These are phyloP conservation scores for Cicer yamashitae DNA, from an alignment of 306 rosid species.

Conservation along the genomic window DNA sequence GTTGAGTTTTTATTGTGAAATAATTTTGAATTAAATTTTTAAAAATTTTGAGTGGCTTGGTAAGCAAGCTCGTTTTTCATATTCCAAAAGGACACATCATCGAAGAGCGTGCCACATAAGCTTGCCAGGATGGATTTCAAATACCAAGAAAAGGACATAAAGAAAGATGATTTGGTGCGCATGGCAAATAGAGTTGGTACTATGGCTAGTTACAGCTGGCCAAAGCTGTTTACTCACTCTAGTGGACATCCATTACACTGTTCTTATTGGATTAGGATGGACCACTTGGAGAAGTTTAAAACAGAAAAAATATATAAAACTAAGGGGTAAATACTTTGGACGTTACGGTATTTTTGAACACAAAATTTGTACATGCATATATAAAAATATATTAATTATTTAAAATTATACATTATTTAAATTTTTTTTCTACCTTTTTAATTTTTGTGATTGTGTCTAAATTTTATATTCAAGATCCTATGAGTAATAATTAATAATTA, in stretches of 20 bases:
- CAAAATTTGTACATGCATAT: too few relatives aligned
- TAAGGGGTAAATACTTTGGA: too few relatives aligned
- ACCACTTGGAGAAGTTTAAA: neutral
- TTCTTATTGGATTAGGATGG: neutral
- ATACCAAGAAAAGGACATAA: conserved; percentile 33
- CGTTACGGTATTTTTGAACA: too few relatives aligned
- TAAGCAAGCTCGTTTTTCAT: conserved; percentile 40
- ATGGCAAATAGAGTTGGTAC: conserved; percentile 52
- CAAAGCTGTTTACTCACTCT: conserved; percentile 41
- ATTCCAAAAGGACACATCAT: conserved; percentile 50
- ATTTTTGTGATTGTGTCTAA: too few relatives aligned
- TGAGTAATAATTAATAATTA: too few relatives aligned
- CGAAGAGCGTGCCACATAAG: conserved; percentile 50
- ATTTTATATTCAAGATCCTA: too few relatives aligned
- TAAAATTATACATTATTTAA: too few relatives aligned
- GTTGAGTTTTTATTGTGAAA: conserved; percentile 62
- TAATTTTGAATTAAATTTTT: conserved; percentile 1
- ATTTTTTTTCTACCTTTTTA: too few relatives aligned
- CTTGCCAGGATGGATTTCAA: conserved; percentile 58
- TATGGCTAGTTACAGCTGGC: conserved; percentile 51
- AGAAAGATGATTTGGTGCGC: conserved; percentile 34
- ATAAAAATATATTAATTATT: too few relatives aligned
- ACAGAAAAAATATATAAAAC: too few relatives aligned
- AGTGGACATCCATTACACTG: neutral
- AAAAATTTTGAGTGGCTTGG: conserved; percentile 49